These are phyloP conservation scores for Metarhizium humberi DNA, from an alignment of 2,329 filamentous ascomycete genomes.

Conservation along the genomic window DNA sequence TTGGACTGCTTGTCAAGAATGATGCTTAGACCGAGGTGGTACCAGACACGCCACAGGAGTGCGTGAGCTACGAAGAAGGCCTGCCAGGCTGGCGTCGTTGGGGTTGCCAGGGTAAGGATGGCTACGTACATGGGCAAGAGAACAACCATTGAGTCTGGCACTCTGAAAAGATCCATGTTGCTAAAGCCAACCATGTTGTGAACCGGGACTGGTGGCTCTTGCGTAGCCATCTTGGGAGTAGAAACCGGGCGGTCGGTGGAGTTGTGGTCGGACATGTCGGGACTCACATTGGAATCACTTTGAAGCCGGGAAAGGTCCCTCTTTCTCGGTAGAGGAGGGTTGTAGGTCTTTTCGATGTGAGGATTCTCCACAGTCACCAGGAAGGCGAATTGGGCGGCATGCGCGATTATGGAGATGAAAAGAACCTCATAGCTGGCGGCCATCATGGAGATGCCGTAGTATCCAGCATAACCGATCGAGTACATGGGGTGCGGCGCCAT, in stretches of 20 bases:
- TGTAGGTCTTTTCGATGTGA: slow-evolving; percentile 97
- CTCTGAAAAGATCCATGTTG: slow-evolving; percentile 83
- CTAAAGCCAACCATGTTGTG: slow-evolving; percentile 75
- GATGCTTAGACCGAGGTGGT: slow-evolving; percentile 76
- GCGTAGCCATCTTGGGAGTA: slow-evolving; percentile 11
- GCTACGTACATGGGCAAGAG: slow-evolving; percentile 69
- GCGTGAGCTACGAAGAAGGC: slow-evolving; percentile 75
- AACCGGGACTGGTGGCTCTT: slow-evolving; percentile 51
- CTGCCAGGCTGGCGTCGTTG: slow-evolving; percentile 66
- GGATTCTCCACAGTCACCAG: slow-evolving; percentile 88
- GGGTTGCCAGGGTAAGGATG: slow-evolving; percentile 64
- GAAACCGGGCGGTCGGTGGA: slow-evolving; percentile 16
- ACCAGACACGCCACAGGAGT: slow-evolving; percentile 80
- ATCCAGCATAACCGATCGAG: slow-evolving; percentile 93
- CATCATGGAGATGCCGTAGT: slow-evolving; percentile 97
- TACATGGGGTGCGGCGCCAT: slow-evolving; percentile 99
- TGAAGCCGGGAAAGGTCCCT: slow-evolving; percentile 28
- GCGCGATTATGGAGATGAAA: slow-evolving; percentile 91
- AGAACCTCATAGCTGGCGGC: slow-evolving; percentile 95
- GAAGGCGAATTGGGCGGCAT: slow-evolving; percentile 91
- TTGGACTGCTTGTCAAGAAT: slow-evolving; percentile 80
- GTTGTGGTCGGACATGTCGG: slow-evolving; percentile 15
- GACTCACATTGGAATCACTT: slow-evolving; percentile 18
- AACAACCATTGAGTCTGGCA: slow-evolving; percentile 73
- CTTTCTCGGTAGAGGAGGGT: slow-evolving; percentile 70